Percentiles rank a stretch among this genome's conserved stretches.
These are phyloP conservation scores for Alternaria hordeiaustralica DNA, from an alignment of 2,329 filamentous ascomycete genomes.

Conservation along the genomic window DNA sequence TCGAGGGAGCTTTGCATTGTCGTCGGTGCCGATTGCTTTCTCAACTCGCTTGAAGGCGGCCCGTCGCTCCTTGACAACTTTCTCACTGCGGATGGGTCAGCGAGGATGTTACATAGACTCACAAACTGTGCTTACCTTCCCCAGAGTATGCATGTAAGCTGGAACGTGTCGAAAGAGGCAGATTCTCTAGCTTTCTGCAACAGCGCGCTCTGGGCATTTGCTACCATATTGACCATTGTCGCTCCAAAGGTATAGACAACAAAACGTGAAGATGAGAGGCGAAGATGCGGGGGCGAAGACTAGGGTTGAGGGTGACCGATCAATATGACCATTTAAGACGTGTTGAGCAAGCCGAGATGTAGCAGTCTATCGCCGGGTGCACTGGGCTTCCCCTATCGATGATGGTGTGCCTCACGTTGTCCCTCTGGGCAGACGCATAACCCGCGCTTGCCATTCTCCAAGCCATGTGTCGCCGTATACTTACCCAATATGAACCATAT, in stretches of 20 bases:
- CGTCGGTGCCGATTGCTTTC: slow-evolving; percentile 10
- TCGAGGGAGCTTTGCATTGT: slow-evolving; percentile 30
- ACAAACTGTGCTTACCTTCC: neutral
- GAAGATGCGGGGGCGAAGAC: neutral
- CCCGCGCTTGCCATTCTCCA: neutral
- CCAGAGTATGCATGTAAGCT: slow-evolving; percentile 6
- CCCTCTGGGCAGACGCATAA: neutral
- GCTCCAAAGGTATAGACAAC: neutral
- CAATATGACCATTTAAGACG: neutral
- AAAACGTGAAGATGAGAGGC: neutral
- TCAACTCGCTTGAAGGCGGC: slow-evolving; percentile 25
- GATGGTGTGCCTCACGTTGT: neutral
- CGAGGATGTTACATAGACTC: neutral
- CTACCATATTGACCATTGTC: neutral
- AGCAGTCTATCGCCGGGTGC: neutral
- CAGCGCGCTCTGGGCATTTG: slow-evolving; percentile 10
- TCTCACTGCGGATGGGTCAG: slow-evolving; percentile 4
- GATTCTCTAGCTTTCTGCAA: slow-evolving; percentile 16
- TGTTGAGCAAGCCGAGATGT: neutral
- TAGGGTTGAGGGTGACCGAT: neutral
- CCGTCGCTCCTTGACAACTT: slow-evolving; percentile 16
- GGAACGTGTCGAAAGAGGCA: slow-evolving; percentile 10
- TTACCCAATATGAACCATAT: neutral
- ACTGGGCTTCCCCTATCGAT: neutral
- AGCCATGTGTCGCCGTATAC: neutral